These are phyloP conservation scores for Alloascoidea africana DNA, from an alignment of 805 yeast species.

Conservation along the genomic window DNA sequence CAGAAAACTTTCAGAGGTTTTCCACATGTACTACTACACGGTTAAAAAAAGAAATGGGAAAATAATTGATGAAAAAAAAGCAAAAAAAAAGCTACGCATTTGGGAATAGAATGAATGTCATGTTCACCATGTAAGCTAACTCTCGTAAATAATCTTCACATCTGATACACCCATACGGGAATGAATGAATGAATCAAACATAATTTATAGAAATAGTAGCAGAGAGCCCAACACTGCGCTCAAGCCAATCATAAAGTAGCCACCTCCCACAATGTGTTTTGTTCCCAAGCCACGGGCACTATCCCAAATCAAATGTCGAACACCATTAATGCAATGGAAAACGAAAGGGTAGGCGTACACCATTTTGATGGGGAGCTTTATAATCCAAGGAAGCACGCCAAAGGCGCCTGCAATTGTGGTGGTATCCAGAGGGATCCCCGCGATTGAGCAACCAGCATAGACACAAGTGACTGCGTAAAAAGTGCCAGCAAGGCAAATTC, in stretches of 20 bases:
- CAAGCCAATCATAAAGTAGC: slow-evolving; percentile 66
- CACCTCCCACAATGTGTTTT: slow-evolving; percentile 84
- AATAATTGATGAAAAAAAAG: too few species aligned
- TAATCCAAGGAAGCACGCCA: slow-evolving; percentile 37
- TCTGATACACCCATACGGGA: too few species aligned
- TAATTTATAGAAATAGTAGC: too few species aligned
- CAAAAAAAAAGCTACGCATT: too few species aligned
- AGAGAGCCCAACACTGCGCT: too few species aligned
- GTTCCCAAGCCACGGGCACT: slow-evolving; percentile 51
- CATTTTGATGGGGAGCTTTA: slow-evolving; percentile 42
- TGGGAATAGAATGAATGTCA: too few species aligned
- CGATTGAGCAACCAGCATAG: slow-evolving; percentile 44
- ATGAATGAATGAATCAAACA: too few species aligned
- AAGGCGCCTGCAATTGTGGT: slow-evolving; percentile 27
- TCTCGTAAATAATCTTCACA: too few species aligned
- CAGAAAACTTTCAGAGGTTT: too few species aligned
- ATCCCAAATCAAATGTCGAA: slow-evolving; percentile 79
- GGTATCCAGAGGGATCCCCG: slow-evolving; percentile 31
- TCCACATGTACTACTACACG: too few species aligned
- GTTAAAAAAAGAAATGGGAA: too few species aligned
- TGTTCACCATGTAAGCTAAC: too few species aligned
- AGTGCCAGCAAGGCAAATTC: slow-evolving; percentile 54
- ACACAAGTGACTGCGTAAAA: slow-evolving; percentile 57
- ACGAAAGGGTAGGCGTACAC: slow-evolving; percentile 57
- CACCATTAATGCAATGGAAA: slow-evolving; percentile 56